These are phyloP conservation scores for Diaporthe eres DNA, from an alignment of 2,329 filamentous ascomycete genomes.

Conservation along the genomic window DNA sequence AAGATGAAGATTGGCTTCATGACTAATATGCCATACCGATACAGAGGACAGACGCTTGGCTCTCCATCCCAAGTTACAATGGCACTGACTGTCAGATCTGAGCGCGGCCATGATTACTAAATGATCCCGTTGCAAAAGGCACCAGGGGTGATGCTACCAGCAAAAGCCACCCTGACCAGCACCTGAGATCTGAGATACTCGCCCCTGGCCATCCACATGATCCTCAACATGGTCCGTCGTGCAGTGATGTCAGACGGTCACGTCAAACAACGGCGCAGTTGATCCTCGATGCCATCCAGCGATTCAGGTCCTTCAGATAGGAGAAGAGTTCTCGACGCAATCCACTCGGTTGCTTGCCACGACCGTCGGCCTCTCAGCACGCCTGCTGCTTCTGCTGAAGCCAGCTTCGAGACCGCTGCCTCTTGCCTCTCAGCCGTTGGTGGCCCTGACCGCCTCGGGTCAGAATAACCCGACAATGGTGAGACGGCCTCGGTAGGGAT, in stretches of 20 bases:
- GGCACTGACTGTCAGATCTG: background rate
- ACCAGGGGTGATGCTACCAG: background rate
- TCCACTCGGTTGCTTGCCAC: background rate
- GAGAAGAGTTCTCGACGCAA: background rate
- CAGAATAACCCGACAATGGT: background rate
- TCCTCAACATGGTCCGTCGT: background rate
- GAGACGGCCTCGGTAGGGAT: background rate
- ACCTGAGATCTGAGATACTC: background rate
- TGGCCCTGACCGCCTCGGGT: conserved; percentile 1
- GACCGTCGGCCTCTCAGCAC: too few species aligned
- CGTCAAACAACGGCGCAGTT: background rate
- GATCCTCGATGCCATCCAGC: background rate
- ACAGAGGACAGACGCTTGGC: background rate
- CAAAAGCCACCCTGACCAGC: background rate
- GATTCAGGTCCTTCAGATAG: background rate
- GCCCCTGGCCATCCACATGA: background rate
- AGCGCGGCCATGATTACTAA: background rate
- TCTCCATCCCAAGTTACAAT: background rate
- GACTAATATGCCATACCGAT: background rate
- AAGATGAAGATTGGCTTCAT: background rate
- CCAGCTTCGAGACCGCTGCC: background rate
- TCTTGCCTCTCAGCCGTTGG: background rate
- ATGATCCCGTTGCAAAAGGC: background rate
- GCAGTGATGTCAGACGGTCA: too few species aligned
- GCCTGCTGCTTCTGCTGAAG: background rate